Evolutionary conservation across 768 basidiomycete genomes (phyloP), one percentile per base, ranked within the genome.

Genomic region (Lactifluus rugatus): DNA sequence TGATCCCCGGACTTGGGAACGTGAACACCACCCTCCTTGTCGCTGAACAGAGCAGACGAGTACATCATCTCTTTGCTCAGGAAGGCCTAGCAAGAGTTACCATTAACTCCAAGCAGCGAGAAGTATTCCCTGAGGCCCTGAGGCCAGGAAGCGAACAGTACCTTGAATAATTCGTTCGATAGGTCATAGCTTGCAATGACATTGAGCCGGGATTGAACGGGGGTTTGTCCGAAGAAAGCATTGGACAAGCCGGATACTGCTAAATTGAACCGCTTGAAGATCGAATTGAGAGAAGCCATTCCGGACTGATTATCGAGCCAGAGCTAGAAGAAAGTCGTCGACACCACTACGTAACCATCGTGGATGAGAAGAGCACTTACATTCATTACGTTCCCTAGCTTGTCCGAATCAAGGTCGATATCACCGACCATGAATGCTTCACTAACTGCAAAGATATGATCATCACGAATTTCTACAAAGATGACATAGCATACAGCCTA

Each of bases 1-100:
- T n/a, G 37, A 21, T 14, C 52, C 47, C 2, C 11, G 8, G 65
- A 57, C 14, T 61, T 61, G 32, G 47, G 39, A 0, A 84, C 87
- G 45, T 82, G 78, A 54, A 93, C 78, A 50, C 91, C 93, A 57
- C 83, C 85, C 67, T 94, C 89, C 11, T 83, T 75, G n/a, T 84
- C 80, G 51, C 74, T 75, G 84, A 89, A 95, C 55, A 94, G 78
- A 1, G 82, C 93, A 69, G 89, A 92, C 0, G 90, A 93, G 72
- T 93, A 95, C 81, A 92, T 94, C 93, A 95, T 94, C 71, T 94
- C 92, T 54, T 81, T 76, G 63, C 85, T 87, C 25, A 93, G 75
- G 75, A 92, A 87, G 47, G 86, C 81, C 84, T 85, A 46, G 36
- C 23, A 5, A 23, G n/a, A 25, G 34, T 5, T 10, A 17, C 14